phyloP scores from a whole-genome alignment of 2,329 filamentous ascomycete species.

The Lachnellula hyalina region DNA sequence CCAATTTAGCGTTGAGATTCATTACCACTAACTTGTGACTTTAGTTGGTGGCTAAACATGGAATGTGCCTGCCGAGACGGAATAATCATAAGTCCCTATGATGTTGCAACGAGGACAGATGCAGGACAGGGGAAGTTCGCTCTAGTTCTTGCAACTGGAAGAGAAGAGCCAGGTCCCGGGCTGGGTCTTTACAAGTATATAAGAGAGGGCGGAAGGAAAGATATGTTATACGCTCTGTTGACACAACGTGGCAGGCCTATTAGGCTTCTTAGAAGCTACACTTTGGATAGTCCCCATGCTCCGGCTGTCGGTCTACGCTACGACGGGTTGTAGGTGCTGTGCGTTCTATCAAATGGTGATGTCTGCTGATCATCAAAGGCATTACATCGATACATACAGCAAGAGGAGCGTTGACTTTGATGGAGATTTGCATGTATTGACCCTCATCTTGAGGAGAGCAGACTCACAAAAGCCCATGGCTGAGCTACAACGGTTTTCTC shows the following conservation, averaged over 20 bases:
- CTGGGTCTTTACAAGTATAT: conserved; percentile 39
- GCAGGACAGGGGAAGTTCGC: conserved; percentile 38
- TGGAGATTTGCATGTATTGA: conserved; percentile 39
- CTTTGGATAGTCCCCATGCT: conserved; percentile 46
- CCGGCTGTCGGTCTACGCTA: conserved; percentile 50
- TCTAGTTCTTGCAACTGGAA: conserved; percentile 47
- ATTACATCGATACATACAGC: conserved; percentile 44
- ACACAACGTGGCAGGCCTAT: conserved; percentile 44
- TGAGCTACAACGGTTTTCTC: conserved; percentile 38
- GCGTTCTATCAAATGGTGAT: background rate
- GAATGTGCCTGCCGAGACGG: conserved; percentile 52
- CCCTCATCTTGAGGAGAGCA: conserved; percentile 43
- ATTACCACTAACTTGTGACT: conserved; percentile 15
- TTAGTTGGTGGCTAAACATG: conserved; percentile 54
- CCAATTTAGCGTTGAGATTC: background rate
- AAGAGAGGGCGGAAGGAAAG: conserved; percentile 37
- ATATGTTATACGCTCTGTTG: conserved; percentile 47
- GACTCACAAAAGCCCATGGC: conserved; percentile 38
- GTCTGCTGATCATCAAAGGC: conserved; percentile 34
- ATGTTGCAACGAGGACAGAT: conserved; percentile 41
- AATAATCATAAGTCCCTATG: conserved; percentile 41
- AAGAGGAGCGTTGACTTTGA: conserved; percentile 35
- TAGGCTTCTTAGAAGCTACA: conserved; percentile 47
- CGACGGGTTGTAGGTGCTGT: conserved; percentile 47
- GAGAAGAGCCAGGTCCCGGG: conserved; percentile 39